Evolutionary conservation across 208 protist genomes (phyloP).

Genomic region (Acanthamoeba lenticulata): DNA sequence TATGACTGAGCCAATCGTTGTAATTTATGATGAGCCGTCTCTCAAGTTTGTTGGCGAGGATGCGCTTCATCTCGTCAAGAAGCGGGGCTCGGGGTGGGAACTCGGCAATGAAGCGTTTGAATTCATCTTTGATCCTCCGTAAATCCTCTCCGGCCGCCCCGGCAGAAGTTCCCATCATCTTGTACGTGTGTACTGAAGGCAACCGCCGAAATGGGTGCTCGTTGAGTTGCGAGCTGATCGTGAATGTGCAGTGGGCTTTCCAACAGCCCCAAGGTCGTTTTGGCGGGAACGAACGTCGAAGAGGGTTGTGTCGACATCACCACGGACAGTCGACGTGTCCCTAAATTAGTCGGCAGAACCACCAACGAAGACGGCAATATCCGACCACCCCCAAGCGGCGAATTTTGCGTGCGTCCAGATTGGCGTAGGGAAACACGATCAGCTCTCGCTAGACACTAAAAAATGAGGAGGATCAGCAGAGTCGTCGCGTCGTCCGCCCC

Average conservation of each 20-base stretch:
- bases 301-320: not conserved
- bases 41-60: not conserved
- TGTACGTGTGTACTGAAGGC: too few species aligned
- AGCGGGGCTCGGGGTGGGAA: not conserved
- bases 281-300: not conserved
- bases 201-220: not conserved
- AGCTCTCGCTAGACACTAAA: too few species aligned
- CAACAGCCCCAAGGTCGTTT: not conserved
- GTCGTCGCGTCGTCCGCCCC: not conserved
- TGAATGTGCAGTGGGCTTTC: not conserved
- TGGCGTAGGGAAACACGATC: too few species aligned
- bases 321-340: too few species aligned
- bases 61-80: not conserved
- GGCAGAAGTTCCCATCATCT: not conserved
- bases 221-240: not conserved
- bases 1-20: not conserved
- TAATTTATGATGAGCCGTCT: slow-evolving; percentile 11
- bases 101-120: not conserved
- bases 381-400: too few species aligned
- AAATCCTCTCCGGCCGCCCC: not conserved
- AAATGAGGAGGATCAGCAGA: slow-evolving; percentile 30
- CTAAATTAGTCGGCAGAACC: not conserved
- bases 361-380: not conserved
- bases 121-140: not conserved
- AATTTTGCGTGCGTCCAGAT: too few species aligned